Percentiles rank a stretch among this genome's conserved stretches.
Evolutionary conservation across 2,329 filamentous ascomycete species (phyloP).

Genomic region (Celoporthe dispersa): DNA sequence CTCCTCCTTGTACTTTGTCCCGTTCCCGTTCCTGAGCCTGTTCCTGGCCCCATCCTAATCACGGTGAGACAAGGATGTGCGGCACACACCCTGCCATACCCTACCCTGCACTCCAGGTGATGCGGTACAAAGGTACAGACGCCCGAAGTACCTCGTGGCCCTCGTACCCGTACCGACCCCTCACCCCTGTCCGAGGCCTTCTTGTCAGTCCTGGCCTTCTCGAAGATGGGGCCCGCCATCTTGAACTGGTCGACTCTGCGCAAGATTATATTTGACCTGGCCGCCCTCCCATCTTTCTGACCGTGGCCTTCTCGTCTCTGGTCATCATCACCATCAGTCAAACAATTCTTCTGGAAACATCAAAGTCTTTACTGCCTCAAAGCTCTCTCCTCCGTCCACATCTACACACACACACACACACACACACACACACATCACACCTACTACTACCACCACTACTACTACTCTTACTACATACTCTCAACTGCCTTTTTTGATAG

Average conservation of each 20-base stretch:
- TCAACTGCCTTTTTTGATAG: neutral
- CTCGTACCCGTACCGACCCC: constrained; percentile 22
- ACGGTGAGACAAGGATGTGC: constrained; percentile 29
- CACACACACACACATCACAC: neutral
- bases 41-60: constrained; percentile 23
- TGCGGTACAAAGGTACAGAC: constrained; percentile 26
- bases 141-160: constrained; percentile 22
- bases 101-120: neutral
- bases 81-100: constrained; percentile 14
- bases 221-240: constrained; percentile 14
- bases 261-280: constrained; percentile 20
- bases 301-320: constrained; percentile 1
- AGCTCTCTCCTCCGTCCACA: neutral
- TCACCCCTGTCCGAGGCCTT: neutral
- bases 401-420: neutral
- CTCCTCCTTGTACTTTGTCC: constrained; percentile 24
- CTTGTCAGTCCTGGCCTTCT: constrained; percentile 5
- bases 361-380: neutral
- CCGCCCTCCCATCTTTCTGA: constrained; percentile 4
- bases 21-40: constrained; percentile 26
- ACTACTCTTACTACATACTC: neutral
- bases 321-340: constrained; percentile 13
- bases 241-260: constrained; percentile 5
- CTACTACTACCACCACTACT: neutral
- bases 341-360: constrained; percentile 9